Percentiles rank a stretch among this genome's conserved stretches.
These are phyloP conservation scores for Albugo laibachii DNA, from an alignment of 352 stramenopile species.

Conservation along the genomic window DNA sequence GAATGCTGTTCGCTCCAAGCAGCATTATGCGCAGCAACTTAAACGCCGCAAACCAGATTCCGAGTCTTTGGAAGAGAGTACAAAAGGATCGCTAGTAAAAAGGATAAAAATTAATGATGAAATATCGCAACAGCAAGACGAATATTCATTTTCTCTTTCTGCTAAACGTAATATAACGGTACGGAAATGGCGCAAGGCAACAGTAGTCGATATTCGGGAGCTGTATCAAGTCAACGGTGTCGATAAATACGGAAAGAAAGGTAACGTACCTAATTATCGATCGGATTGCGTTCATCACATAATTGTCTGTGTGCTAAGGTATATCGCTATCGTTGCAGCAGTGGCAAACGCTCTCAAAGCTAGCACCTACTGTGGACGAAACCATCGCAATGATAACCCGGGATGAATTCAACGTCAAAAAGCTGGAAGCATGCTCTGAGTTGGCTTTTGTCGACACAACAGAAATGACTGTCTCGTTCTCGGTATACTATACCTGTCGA, in stretches of 20 bases:
- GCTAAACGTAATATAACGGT: constrained; percentile 33
- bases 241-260: constrained; percentile 55
- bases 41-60: no score
- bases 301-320: constrained; percentile 7
- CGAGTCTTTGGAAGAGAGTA: no score
- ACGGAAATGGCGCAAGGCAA: constrained; percentile 26
- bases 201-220: constrained; percentile 52
- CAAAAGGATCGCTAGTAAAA: no score
- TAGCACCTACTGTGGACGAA: constrained; percentile 17
- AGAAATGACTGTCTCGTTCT: constrained; percentile 23
- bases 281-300: no score
- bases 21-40: no score
- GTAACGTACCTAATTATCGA: constrained; percentile 6
- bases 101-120: no score
- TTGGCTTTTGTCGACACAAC: constrained; percentile 17
- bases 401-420: constrained; percentile 14
- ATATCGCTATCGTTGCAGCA: constrained; percentile 36
- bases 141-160: constrained; percentile 25
- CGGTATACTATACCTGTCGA: constrained; percentile 11
- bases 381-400: constrained; percentile 26
- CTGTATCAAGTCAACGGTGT: constrained; percentile 46
- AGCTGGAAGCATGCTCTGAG: constrained; percentile 12
- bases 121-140: no score
- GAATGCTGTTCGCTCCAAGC: no score
- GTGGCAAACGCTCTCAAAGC: constrained; percentile 22